These are phyloP conservation scores for Leishmania tropica DNA, from an alignment of 208 protist genomes.

Conservation along the genomic window DNA sequence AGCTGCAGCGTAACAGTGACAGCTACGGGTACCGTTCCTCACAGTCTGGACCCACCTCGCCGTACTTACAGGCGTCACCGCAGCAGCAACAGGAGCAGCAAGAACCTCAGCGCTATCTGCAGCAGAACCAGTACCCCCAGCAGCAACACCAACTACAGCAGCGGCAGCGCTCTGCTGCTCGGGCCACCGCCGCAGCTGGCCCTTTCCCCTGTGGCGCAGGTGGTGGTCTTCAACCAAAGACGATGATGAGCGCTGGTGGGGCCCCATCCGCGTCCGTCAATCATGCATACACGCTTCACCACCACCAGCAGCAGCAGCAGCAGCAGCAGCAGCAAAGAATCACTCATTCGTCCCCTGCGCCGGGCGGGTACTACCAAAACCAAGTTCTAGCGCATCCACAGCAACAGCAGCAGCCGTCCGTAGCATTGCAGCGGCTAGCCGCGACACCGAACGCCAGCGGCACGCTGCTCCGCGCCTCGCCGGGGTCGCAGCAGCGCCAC, in stretches of 20 bases:
- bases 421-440: neutral
- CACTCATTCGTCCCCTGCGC: neutral
- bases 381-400: neutral
- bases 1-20: neutral
- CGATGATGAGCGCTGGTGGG: neutral
- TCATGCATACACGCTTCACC: neutral
- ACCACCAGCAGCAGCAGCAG: neutral
- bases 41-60: neutral
- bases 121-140: conserved; percentile 7
- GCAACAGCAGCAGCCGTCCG: neutral
- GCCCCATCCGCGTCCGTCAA: neutral
- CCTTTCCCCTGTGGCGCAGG: no score
- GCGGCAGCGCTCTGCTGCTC: conserved; percentile 4
- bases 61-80: neutral
- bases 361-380: neutral
- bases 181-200: neutral
- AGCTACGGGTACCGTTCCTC: conserved; percentile 1
- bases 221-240: no score
- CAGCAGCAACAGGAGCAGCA: conserved; percentile 24
- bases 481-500: conserved; percentile 14
- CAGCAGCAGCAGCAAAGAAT: neutral
- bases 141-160: conserved; percentile 19
- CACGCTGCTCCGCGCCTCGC: conserved; percentile 12
- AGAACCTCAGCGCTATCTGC: conserved; percentile 1
- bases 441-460: conserved; percentile 21